Evolutionary conservation across 441 rosid genomes (phyloP).

Genomic region (Gossypium gossypioides): DNA sequence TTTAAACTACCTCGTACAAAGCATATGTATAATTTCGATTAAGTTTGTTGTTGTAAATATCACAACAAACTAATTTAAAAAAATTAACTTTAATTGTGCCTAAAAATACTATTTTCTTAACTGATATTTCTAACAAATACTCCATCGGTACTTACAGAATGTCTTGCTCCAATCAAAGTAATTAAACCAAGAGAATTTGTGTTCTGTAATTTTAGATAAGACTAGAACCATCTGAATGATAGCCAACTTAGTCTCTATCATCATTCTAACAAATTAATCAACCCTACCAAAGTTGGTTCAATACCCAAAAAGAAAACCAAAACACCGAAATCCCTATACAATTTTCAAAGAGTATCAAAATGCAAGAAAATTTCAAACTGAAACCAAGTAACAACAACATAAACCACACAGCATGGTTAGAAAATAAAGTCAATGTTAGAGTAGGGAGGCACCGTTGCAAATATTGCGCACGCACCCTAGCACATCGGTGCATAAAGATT

Average conservation of each 20-base stretch:
- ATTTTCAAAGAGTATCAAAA: background rate
- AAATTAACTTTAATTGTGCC: background rate
- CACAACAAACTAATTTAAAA: too few relatives aligned
- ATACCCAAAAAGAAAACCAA: background rate
- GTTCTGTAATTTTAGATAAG: background rate
- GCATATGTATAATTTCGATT: background rate
- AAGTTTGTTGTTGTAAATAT: background rate
- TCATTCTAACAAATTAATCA: background rate
- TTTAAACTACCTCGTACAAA: background rate
- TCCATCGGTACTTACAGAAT: background rate
- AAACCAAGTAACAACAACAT: background rate
- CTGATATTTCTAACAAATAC: background rate
- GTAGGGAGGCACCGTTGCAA: background rate
- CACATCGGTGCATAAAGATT: too few relatives aligned
- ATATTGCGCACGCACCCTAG: background rate
- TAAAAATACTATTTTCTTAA: too few relatives aligned
- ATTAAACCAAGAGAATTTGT: background rate
- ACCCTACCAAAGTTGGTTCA: background rate
- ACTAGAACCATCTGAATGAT: background rate
- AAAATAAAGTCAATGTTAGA: too few relatives aligned
- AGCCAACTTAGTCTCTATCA: background rate
- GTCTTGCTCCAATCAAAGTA: background rate
- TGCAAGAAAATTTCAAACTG: background rate
- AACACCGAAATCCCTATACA: background rate
- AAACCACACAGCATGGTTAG: background rate